Base-by-base conservation (phyloP, 1,139 yeast genomes). In the Groenewaldozyma sp. region DNA sequence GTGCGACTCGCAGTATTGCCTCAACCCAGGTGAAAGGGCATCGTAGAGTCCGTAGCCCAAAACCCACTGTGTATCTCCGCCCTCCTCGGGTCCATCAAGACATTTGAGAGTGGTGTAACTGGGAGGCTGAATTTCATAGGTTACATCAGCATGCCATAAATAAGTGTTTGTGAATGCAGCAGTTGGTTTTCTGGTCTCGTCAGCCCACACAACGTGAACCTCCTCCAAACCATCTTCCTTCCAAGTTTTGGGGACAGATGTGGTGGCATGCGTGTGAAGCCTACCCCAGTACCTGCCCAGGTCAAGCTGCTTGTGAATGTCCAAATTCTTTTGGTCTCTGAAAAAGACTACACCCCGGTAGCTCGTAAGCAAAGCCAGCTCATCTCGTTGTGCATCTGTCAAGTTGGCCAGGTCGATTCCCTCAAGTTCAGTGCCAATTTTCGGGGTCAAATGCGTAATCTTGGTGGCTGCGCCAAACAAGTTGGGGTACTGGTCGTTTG, bases 31-130 rank as follows among this genome's bases (percentile, higher is more conserved):
- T 1, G 86, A 78, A 43, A 81, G 65, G 51, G 82, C 65, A 46
- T 78, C 75, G 58, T 78, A 80, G n/a, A 82, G 76, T 45, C 77
- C 84, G 42, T 73, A 69, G 24, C 76, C 68, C 47, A 76, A 79
- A 6, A 75, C 67, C 63, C 81, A 81, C 39, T 76, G 60, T n/a
- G 91, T 81, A 56, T 81, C 88, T 42, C 87, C 87, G 41, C 88
- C 88, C 13, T 73, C 56, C 37, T 70, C 71, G 28, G 87, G 81
- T 29, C 77, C 81, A 49, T 70, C 78, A 37, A 74, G 60, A 43
- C 77, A 71, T 38, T 76, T 68, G 50, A 81, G 74, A 36, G 77
- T 67, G 1, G 88, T 80, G 45, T 73, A 64, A 1, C 78, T 73
- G 3, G 88, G 82, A 7, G 88, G 82, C 56, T 78, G 84, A 44